A percentile compares a stretch with the other conserved stretches of the same genome.
These are phyloP conservation scores for Trichoderma sp. DNA, from an alignment of 2,329 filamentous ascomycete species.

Conservation along the genomic window DNA sequence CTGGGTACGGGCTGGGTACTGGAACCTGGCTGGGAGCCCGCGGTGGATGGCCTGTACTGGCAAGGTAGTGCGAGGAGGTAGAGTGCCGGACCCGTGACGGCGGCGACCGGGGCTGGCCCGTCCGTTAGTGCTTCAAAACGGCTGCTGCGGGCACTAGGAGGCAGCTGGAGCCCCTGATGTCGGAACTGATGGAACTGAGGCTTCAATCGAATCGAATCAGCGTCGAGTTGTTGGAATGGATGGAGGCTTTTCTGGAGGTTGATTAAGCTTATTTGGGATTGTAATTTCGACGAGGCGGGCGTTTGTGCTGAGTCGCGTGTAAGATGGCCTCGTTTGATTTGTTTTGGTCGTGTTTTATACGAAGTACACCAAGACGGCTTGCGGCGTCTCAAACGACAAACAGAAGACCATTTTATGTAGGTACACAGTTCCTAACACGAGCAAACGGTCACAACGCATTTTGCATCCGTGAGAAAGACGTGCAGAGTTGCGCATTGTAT, in stretches of 20 bases:
- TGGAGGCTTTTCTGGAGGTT: neutral
- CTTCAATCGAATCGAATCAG: neutral
- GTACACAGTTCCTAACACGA: neutral
- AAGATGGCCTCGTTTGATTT: neutral
- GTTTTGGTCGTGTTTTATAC: too few relatives aligned
- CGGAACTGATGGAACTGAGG: neutral
- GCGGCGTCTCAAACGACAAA: neutral
- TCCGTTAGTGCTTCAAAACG: neutral
- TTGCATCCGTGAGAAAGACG: neutral
- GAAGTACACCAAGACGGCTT: neutral
- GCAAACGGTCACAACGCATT: neutral
- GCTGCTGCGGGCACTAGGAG: constrained; percentile 3
- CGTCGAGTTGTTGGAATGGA: neutral
- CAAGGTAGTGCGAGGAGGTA: neutral
- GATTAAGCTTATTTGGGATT: neutral
- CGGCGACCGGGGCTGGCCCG: neutral
- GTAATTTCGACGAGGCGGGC: neutral
- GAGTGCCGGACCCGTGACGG: neutral
- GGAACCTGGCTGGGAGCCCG: too few relatives aligned
- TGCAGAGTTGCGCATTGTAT: neutral
- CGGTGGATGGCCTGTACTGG: neutral
- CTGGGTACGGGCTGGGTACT: neutral
- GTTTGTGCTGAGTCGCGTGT: neutral
- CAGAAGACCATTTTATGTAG: neutral
- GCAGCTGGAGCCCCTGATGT: constrained; percentile 5